Conservation (phyloP, 805 yeast genomes). For the Wickerhamomyces ciferrii region DNA sequence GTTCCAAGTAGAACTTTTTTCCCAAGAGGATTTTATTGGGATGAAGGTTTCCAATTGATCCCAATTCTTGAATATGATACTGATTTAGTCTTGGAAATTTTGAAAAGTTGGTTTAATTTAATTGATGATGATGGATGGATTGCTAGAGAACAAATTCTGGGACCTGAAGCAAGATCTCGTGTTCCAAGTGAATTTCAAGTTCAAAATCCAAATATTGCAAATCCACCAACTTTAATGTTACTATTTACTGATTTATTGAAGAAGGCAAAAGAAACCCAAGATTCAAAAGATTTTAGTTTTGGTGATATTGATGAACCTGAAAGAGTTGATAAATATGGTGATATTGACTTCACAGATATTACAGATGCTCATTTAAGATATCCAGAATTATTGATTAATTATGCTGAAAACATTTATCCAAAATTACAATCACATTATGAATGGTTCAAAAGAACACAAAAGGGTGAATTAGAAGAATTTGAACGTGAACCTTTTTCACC, state of each 20-base stretch:
- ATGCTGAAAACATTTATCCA: conserved; percentile 69
- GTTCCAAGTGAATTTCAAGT: conserved; percentile 82
- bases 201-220: conserved; percentile 87
- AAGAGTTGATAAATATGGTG: conserved; percentile 17
- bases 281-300: conserved; percentile 9
- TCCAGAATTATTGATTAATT: conserved; percentile 53
- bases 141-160: conserved; percentile 91
- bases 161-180: conserved; percentile 81
- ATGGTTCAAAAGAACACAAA: conserved; percentile 81
- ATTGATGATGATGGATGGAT: conserved; percentile 95
- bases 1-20: conserved; percentile 93
- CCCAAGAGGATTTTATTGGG: conserved; percentile 98
- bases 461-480: conserved; percentile 68
- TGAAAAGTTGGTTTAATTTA: conserved; percentile 81
- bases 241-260: conserved; percentile 56
- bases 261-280: conserved; percentile 27
- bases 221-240: conserved; percentile 91
- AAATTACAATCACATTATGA: conserved; percentile 70
- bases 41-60: conserved; percentile 91
- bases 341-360: conserved; percentile 24
- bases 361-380: conserved; percentile 50
- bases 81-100: conserved; percentile 72
- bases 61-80: conserved; percentile 81
- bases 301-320: conserved; percentile 28
- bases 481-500: conserved; percentile 49